Evolutionary conservation across 1,284 basidiomycete genomes (phyloP), one percentile per base, ranked within the genome.

Genomic region (Puccinia coronata): DNA sequence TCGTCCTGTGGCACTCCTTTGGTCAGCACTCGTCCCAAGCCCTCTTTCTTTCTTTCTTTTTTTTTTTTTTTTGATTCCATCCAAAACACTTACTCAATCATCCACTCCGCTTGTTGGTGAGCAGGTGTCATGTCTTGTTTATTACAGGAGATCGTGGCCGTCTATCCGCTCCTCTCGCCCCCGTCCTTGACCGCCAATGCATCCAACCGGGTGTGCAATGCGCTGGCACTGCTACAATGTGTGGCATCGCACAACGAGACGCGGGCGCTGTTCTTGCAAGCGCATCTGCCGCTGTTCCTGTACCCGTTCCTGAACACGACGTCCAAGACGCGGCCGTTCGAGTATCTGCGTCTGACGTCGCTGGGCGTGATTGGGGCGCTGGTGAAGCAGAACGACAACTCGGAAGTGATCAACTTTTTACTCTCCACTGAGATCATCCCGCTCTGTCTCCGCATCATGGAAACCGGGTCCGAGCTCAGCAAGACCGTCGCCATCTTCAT

Each of bases 401-500:
- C 92, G 84, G 93, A 96, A 82, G 96, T 99, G 83, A 99, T 99
- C 87, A 97, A 98, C 87, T 99, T 99, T 88, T 90, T 99, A 70
- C 90, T 99, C 55, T 98, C 96, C 14, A 99, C 97, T 74, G 97
- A 99, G 88, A 99, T 99, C 87, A 99, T 99, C 85, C 97, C 97
- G 34, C 92, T 99, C 82, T 99, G 97, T 86, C 90, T 99, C 73
- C 92, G 97, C 75, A 99, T 99, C 87, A 99, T 99, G 97, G 97
- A 99, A 88, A 99, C 97, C 0, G 97, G 97, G 67, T 97, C 95
- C 8, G 97, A 99, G 85, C 90, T 99, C n/a, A 95, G 92, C 83
- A 99, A 99, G 88, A 99, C 97, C 0, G 97, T 99, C 65, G 97
- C 97, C 69, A 99, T 99, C 85, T 99, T 99, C 87, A 99, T 99